Conservation (phyloP, 2,329 filamentous ascomycete species). For the Exserohilum turcica region DNA sequence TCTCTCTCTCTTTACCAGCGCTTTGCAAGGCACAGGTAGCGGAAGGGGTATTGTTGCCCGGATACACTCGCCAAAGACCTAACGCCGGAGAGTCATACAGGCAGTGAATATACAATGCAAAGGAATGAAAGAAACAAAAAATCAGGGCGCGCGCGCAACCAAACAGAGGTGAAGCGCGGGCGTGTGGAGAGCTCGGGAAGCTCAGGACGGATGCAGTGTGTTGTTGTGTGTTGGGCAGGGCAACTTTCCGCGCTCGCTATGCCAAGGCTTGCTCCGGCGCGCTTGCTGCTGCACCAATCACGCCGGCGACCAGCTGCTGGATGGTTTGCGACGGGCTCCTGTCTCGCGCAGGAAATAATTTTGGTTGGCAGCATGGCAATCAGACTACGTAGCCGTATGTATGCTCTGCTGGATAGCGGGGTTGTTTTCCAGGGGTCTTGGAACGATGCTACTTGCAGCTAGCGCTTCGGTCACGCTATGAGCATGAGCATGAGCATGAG, state of each 20-base stretch:
- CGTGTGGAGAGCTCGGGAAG: slow-evolving; percentile 22
- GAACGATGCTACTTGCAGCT: slow-evolving; percentile 9
- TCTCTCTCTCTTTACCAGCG: slow-evolving; percentile 40
- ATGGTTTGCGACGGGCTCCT: neutral
- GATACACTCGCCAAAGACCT: slow-evolving; percentile 33
- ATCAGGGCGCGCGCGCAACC: slow-evolving; percentile 31
- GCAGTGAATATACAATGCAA: slow-evolving; percentile 42
- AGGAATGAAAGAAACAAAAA: slow-evolving; percentile 49
- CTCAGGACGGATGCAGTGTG: slow-evolving; percentile 21
- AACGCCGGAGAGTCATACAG: slow-evolving; percentile 45
- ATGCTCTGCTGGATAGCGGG: slow-evolving; percentile 8
- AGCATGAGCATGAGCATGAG: too few relatives aligned
- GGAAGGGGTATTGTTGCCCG: slow-evolving; percentile 9
- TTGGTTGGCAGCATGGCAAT: neutral
- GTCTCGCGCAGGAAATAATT: neutral
- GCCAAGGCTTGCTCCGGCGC: slow-evolving; percentile 24
- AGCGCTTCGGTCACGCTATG: slow-evolving; percentile 7
- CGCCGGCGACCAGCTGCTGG: neutral
- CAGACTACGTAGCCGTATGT: neutral
- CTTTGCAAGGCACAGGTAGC: slow-evolving; percentile 46
- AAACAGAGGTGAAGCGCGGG: slow-evolving; percentile 27
- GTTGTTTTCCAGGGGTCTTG: slow-evolving; percentile 9
- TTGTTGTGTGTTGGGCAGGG: slow-evolving; percentile 20
- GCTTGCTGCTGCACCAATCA: slow-evolving; percentile 20
- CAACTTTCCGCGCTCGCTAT: slow-evolving; percentile 14